Evolutionary conservation across 164 flowering plant genomes (phyloP), one percentile per base, ranked within the genome.

Genomic region (Liriodendron chinense): DNA sequence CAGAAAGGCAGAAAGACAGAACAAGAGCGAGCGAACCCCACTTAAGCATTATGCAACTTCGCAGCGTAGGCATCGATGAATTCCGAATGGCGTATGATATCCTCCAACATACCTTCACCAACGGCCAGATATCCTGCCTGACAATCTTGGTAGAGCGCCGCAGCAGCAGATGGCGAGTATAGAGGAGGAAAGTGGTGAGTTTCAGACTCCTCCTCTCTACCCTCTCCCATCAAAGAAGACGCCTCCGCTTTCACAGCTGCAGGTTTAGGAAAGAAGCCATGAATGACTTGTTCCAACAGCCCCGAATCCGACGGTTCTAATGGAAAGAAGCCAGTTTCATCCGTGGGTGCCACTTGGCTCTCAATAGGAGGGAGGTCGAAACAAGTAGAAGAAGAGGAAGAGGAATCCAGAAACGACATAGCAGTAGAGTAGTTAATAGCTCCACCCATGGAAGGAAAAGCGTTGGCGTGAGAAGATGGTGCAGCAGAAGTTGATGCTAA

Each of bases 251-350:
- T n/a, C 7, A 21, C 21, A 18, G 25, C 43, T 28, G 68, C 16
- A 1, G 86, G 68, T 71, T 87, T 88, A 0, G 96, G 96, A 53
- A 88, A 81, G 71, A 82, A 93, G 74, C 87, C 86, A 22, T 86
- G 85, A 70, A 93, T 81, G n/a, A 90, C 78, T 73, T 91, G 93
- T 28, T 93, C 83, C 69, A 93, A 70, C 47, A 93, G 72, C 1
- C 97, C 97, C 0, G 98, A 90, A 80, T 84, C 86, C 1, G 89
- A 73, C 0, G 85, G 70, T 69, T 89, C 92, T 13, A 85, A 70
- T 5, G 83, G 80, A 59, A 90, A 87, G 83, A 91, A 85, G 0
- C 82, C 84, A 43, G 69, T 77, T 2, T 78, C 78, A 5, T 59
- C 73, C 25, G 21, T 9, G 7, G 28, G 22, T 18, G 18, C 67